Percentiles rank a stretch among this genome's conserved stretches.
These are phyloP conservation scores for Amanita brunnescens DNA, from an alignment of 768 basidiomycete genomes.

Conservation along the genomic window DNA sequence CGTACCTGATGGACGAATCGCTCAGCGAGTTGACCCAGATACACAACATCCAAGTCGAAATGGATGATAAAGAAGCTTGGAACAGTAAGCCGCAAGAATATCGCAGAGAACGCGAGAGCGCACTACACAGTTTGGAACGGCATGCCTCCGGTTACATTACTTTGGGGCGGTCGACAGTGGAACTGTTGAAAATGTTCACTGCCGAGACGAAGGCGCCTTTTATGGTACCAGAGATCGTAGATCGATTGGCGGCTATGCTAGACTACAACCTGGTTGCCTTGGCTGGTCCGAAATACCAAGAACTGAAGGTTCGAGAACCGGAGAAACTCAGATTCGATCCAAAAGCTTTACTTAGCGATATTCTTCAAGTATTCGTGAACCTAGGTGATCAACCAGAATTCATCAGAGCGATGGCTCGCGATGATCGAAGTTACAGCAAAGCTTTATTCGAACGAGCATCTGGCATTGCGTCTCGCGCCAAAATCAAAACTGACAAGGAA, in stretches of 20 bases:
- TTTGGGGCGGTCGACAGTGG: slow-evolving; percentile 83
- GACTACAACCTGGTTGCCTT: slow-evolving; percentile 89
- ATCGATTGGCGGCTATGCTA: slow-evolving; percentile 91
- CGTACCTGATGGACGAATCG: slow-evolving; percentile 96
- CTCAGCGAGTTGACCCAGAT: slow-evolving; percentile 85
- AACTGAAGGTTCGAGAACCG: slow-evolving; percentile 76
- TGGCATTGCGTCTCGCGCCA: slow-evolving; percentile 48
- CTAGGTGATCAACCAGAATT: slow-evolving; percentile 75
- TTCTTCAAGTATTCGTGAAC: slow-evolving; percentile 87
- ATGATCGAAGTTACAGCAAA: slow-evolving; percentile 85
- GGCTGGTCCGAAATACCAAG: slow-evolving; percentile 81
- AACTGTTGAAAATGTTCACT: slow-evolving; percentile 85
- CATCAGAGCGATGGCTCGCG: slow-evolving; percentile 80
- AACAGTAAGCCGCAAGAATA: slow-evolving; percentile 54
- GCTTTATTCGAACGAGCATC: slow-evolving; percentile 78
- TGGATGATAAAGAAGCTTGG: slow-evolving; percentile 72
- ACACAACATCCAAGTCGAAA: slow-evolving; percentile 76
- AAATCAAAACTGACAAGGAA: slow-evolving; percentile 71
- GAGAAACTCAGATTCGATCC: slow-evolving; percentile 90
- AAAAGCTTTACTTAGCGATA: slow-evolving; percentile 69
- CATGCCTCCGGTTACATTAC: slow-evolving; percentile 82
- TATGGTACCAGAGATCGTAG: slow-evolving; percentile 94
- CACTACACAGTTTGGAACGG: slow-evolving; percentile 72
- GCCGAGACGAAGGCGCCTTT: slow-evolving; percentile 88
- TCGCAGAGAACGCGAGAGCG: slow-evolving; percentile 75